A percentile compares a stretch with the other conserved stretches of the same genome.
phyloP scores from a whole-genome alignment of 257 asterid genomes.

The Voacanga thouarsii region DNA sequence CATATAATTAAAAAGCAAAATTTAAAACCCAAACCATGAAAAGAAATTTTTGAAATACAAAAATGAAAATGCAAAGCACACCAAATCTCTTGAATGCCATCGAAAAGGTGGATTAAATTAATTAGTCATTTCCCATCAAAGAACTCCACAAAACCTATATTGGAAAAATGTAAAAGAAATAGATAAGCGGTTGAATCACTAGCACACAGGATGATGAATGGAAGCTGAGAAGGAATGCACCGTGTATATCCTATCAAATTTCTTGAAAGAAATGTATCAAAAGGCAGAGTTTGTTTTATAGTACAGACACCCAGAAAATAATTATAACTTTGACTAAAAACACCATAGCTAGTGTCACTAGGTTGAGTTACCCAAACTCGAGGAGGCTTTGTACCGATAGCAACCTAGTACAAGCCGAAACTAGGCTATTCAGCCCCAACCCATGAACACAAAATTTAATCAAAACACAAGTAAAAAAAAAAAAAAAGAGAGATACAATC shows the following conservation, averaged over 20 bases:
- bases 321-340: neutral
- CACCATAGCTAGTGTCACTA: neutral
- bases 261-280: neutral
- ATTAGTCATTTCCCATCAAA: neutral
- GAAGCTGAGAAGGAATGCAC: constrained; percentile 17
- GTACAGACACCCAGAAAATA: neutral
- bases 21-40: neutral
- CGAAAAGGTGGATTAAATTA: neutral
- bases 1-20: neutral
- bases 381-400: too few relatives aligned
- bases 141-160: neutral
- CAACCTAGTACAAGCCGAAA: too few relatives aligned
- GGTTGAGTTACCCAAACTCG: too few relatives aligned
- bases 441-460: too few relatives aligned
- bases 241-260: neutral
- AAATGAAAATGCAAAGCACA: neutral
- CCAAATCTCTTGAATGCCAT: neutral
- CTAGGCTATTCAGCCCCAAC: too few relatives aligned
- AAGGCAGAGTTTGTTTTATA: constrained; percentile 13
- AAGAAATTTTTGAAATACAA: neutral
- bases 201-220: neutral
- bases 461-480: too few relatives aligned
- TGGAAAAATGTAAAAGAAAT: neutral
- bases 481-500: too few relatives aligned
- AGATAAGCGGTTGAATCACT: neutral